Evolutionary conservation across 345 rosid species (phyloP).

Genomic region (Zanthoxylum bungeanum): DNA sequence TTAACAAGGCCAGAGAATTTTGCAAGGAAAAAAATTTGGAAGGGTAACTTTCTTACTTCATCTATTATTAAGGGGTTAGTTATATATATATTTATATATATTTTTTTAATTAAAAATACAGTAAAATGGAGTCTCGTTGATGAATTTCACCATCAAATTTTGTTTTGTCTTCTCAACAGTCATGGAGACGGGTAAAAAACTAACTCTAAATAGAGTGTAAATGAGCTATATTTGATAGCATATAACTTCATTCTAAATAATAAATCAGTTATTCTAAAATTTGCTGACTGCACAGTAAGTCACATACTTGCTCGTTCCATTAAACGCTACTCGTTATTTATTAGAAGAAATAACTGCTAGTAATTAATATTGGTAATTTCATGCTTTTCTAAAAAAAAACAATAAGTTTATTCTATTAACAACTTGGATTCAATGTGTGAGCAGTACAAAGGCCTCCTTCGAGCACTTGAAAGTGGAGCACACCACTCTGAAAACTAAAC

Average conservation of each 20-base stretch:
- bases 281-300: background rate
- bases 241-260: no score
- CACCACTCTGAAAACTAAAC: conserved; percentile 17
- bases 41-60: conserved; percentile 16
- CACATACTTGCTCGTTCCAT: background rate
- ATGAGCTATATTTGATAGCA: no score
- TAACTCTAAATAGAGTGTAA: no score
- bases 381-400: background rate
- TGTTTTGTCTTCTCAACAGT: no score
- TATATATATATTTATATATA: no score
- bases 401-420: background rate
- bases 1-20: conserved; percentile 2
- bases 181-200: no score
- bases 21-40: conserved; percentile 7
- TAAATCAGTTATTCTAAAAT: no score
- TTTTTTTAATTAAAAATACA: no score
- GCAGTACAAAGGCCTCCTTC: conserved; percentile 16
- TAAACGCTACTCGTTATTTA: no score
- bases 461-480: conserved; percentile 17
- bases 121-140: no score
- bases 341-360: background rate
- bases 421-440: background rate
- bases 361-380: background rate
- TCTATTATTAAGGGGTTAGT: no score
- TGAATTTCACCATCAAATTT: no score